Percentiles rank a stretch among this genome's conserved stretches.
Evolutionary conservation across 768 basidiomycete species (phyloP).

Genomic region (Astraeus odoratus): DNA sequence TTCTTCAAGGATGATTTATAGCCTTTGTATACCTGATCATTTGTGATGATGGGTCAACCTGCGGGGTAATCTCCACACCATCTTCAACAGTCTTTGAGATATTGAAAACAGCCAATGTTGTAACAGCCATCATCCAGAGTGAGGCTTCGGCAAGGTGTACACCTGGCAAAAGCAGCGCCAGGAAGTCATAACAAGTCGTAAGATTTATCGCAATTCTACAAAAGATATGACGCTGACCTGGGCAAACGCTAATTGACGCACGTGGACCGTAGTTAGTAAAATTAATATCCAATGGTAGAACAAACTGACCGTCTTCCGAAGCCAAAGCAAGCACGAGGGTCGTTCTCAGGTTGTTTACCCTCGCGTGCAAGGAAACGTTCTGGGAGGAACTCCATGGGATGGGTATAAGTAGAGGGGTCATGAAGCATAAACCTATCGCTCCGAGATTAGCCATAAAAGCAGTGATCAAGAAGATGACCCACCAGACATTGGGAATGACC

Average conservation of each 20-base stretch:
- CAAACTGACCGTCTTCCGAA: constrained; percentile 9
- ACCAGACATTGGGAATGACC: constrained; percentile 7
- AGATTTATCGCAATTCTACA: no score
- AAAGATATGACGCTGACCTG: no score
- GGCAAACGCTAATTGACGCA: no score
- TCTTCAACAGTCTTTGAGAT: constrained; percentile 32
- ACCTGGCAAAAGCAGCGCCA: constrained; percentile 11
- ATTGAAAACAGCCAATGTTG: constrained; percentile 36
- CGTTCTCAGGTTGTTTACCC: constrained; percentile 5
- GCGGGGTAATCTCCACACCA: constrained; percentile 35
- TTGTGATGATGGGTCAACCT: constrained; percentile 36
- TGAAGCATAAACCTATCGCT: constrained; percentile 5
- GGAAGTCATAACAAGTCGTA: no score
- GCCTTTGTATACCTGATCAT: constrained; percentile 43
- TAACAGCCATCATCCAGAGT: constrained; percentile 16
- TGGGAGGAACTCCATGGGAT: constrained; percentile 45
- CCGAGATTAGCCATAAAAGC: not conserved
- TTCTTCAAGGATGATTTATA: no score
- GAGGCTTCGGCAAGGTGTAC: constrained; percentile 18
- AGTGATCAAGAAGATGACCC: not conserved
- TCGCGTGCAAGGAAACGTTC: constrained; percentile 33
- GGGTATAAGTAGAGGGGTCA: constrained; percentile 31
- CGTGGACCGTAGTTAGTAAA: not conserved
- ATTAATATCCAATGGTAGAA: not conserved
- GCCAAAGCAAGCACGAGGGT: constrained; percentile 9